Conservation (phyloP, 371 early-diverging fungal species). For the Mortierella sp. region DNA sequence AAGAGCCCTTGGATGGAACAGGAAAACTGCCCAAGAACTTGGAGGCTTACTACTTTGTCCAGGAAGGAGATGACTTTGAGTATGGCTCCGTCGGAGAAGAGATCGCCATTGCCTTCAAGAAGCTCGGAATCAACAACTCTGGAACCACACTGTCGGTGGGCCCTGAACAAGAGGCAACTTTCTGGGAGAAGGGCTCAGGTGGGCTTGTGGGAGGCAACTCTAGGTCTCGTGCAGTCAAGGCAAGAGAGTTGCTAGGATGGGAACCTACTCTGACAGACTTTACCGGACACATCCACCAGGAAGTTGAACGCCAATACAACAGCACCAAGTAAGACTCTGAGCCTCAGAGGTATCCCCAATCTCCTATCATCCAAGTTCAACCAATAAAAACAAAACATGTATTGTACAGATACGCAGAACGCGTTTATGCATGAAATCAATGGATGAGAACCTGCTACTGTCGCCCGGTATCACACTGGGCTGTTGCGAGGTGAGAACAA, state of each 20-base stretch:
- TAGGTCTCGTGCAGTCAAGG: conserved; percentile 33
- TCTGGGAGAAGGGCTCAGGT: conserved; percentile 14
- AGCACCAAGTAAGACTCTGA: background rate
- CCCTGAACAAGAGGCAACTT: conserved; percentile 17
- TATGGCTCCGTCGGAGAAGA: conserved; percentile 39
- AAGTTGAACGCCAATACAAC: conserved; percentile 25
- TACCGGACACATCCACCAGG: conserved; percentile 23
- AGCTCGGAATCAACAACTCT: conserved; percentile 21
- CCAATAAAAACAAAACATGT: too few species aligned
- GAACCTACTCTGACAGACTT: conserved; percentile 35
- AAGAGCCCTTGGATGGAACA: conserved; percentile 28
- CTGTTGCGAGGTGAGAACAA: too few species aligned
- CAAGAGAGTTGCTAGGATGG: conserved; percentile 34
- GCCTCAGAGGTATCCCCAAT: too few species aligned
- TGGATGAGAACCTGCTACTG: too few species aligned
- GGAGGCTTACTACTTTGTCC: conserved; percentile 54
- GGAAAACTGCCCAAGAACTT: conserved; percentile 36
- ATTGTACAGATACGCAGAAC: too few species aligned
- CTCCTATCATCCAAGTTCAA: too few species aligned
- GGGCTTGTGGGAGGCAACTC: conserved; percentile 34
- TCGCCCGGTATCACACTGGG: too few species aligned
- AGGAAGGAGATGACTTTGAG: conserved; percentile 49
- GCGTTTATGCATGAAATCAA: too few species aligned
- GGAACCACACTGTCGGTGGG: conserved; percentile 5
- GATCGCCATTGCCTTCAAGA: conserved; percentile 37